Conservation (phyloP, 225 moss, liverwort and hornwort genomes). For the Anthoceros angustus region DNA sequence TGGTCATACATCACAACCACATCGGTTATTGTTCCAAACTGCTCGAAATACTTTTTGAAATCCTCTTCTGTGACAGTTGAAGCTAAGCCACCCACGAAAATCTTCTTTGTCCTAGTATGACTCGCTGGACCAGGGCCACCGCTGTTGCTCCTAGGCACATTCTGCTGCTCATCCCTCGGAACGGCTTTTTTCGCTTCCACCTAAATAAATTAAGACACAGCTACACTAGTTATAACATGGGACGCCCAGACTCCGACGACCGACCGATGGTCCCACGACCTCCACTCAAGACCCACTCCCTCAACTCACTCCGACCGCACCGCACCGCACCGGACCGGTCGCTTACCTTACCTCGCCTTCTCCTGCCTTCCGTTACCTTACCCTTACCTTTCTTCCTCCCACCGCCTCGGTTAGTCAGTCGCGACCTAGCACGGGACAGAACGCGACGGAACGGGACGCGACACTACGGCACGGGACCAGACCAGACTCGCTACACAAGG, state of each 20-base stretch:
- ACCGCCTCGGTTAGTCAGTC: too few relatives aligned
- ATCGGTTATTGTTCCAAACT: slow-evolving; percentile 98
- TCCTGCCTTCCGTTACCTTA: too few relatives aligned
- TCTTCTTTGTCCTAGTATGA: slow-evolving; percentile 99
- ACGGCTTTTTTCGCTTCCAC: slow-evolving; percentile 99
- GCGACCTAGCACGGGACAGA: too few relatives aligned
- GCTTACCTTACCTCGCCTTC: not conserved
- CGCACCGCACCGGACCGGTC: not conserved
- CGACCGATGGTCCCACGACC: not conserved
- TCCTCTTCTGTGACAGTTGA: slow-evolving; percentile 98
- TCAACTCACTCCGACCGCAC: not conserved
- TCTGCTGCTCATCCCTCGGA: slow-evolving; percentile 98
- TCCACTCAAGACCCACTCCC: not conserved
- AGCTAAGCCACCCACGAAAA: slow-evolving; percentile 98
- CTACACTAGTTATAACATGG: slow-evolving; percentile 10
- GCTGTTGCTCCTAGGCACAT: slow-evolving; percentile 80
- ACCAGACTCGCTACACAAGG: not conserved
- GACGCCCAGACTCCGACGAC: slow-evolving; percentile 1
- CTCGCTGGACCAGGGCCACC: slow-evolving; percentile 31
- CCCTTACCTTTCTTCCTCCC: too few relatives aligned
- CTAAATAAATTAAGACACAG: slow-evolving; percentile 19
- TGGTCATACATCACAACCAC: slow-evolving; percentile 99
- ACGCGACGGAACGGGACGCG: too few relatives aligned
- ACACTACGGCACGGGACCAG: not conserved
- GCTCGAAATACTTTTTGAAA: slow-evolving; percentile 99